Percentiles rank a stretch among this genome's conserved stretches.
Conservation (phyloP, 2,329 filamentous ascomycete genomes). For the Cercospora sp. region DNA sequence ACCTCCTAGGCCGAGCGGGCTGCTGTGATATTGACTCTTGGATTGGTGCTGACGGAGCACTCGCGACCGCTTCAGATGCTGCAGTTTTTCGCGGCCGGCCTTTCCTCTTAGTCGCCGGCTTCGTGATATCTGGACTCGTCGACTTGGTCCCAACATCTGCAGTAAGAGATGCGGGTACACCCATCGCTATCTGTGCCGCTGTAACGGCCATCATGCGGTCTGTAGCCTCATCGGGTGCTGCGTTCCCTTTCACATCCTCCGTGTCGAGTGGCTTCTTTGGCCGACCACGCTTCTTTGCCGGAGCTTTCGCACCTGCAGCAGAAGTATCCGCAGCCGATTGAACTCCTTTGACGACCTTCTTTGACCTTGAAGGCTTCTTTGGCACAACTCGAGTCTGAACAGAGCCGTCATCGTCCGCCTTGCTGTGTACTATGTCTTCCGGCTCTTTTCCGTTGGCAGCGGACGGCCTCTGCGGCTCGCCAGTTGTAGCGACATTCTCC, state of each 20-base stretch:
- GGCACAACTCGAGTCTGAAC: background rate
- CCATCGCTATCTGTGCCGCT: background rate
- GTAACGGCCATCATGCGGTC: background rate
- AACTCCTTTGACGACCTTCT: constrained; percentile 4
- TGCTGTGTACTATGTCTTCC: background rate
- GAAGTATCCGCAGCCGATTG: background rate
- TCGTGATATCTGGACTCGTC: background rate
- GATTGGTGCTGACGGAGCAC: background rate
- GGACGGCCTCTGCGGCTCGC: background rate
- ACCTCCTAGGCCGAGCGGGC: constrained; percentile 25
- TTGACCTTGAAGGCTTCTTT: constrained; percentile 14
- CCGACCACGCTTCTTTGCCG: constrained; percentile 14
- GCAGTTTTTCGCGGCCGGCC: background rate
- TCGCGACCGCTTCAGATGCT: background rate
- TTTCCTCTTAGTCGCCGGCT: background rate
- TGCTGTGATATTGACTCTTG: background rate
- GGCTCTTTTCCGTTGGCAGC: background rate
- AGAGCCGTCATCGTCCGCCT: constrained; percentile 24
- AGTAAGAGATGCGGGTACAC: background rate
- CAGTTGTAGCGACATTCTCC: background rate
- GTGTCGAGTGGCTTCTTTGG: constrained; percentile 6
- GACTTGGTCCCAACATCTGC: background rate
- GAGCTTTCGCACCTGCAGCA: background rate
- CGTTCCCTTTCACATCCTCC: background rate
- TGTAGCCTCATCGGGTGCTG: background rate